These are phyloP conservation scores for Dalbergia cochinchinensis DNA, from an alignment of 306 rosid species.

Conservation along the genomic window DNA sequence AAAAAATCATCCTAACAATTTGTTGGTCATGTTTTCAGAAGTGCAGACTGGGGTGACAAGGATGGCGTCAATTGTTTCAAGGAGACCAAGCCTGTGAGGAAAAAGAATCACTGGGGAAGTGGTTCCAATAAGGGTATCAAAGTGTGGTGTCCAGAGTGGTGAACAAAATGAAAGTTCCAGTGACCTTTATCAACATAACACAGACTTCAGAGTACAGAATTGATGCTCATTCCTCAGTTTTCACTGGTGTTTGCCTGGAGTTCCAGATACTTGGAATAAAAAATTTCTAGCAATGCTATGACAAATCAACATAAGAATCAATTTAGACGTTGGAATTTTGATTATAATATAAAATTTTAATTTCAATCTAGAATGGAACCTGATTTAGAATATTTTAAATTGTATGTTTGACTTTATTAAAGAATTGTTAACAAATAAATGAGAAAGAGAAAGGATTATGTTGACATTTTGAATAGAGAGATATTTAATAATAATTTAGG, in stretches of 20 bases:
- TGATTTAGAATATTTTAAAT: too few species aligned
- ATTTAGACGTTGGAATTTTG: not conserved
- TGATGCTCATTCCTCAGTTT: slow-evolving; percentile 84
- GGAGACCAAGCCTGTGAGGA: slow-evolving; percentile 61
- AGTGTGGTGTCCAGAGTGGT: slow-evolving; percentile 62
- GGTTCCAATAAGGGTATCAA: slow-evolving; percentile 70
- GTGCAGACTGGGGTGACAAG: slow-evolving; percentile 48
- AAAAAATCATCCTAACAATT: not conserved
- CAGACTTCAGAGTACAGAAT: slow-evolving; percentile 80
- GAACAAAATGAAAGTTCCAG: slow-evolving; percentile 65
- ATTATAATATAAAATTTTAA: too few species aligned
- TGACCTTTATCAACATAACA: slow-evolving; percentile 68
- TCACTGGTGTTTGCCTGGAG: slow-evolving; percentile 93
- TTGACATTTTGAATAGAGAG: too few species aligned
- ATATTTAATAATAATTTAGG: too few species aligned
- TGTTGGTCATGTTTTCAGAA: slow-evolving; percentile 38
- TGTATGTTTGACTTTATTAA: too few species aligned
- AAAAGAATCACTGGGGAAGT: slow-evolving; percentile 74
- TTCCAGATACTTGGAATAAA: slow-evolving; percentile 86
- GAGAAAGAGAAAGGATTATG: too few species aligned
- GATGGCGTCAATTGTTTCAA: slow-evolving; percentile 49
- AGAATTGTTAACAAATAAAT: too few species aligned
- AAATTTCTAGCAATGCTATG: slow-evolving; percentile 68
- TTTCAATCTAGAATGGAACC: too few species aligned
- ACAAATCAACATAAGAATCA: not conserved